Evolutionary conservation across 2,329 filamentous ascomycete genomes (phyloP), one percentile per base, ranked within the genome.

Genomic region (Monosporascus sp.): DNA sequence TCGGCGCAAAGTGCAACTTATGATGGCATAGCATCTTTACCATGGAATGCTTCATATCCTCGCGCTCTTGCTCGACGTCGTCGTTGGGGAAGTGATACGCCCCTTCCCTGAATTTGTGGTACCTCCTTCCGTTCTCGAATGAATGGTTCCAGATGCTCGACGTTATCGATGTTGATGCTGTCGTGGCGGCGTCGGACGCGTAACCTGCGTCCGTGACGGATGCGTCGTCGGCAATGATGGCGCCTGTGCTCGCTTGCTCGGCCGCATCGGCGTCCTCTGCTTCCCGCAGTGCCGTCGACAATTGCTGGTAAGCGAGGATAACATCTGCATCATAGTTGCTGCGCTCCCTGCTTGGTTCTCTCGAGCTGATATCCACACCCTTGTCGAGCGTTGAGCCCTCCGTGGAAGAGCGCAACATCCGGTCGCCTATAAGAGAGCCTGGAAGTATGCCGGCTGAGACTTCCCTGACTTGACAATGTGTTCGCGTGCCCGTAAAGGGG

Each of bases 41-140:
- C 58, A 62, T 60, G 25, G 55, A 48, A 47, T 62, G 61, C 50
- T 64, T 65, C 61, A 63, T 63, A 49, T 66, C 57, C 57, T 76
- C 72, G 22, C 75, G 62, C 55, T 72, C 71, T 56, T 75, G 74
- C 55, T 77, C 74, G 3, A 64, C 58, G n/a, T 74, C 68, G 50
- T 77, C 74, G 53, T 76, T 75, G 17, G 70, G 70, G 51, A 72
- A 69, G 27, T 67, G 63, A 37, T 71, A 71, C 1, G 66, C 57
- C 5, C 73, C 72, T 51, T 74, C 65, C 31, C 70, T 64, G 52
- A 70, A 75, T 53, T 66, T 71, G 58, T 74, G 72, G 37, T 74
- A 75, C 37, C 73, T 67, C 31, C 72, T 63, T 9, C 68, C 70
- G 37, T 75, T 75, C 60, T 75, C 71, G 54, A 72, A 75, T 14